Base-by-base conservation (phyloP, 305 asterid genomes). In the Withania somnifera region DNA sequence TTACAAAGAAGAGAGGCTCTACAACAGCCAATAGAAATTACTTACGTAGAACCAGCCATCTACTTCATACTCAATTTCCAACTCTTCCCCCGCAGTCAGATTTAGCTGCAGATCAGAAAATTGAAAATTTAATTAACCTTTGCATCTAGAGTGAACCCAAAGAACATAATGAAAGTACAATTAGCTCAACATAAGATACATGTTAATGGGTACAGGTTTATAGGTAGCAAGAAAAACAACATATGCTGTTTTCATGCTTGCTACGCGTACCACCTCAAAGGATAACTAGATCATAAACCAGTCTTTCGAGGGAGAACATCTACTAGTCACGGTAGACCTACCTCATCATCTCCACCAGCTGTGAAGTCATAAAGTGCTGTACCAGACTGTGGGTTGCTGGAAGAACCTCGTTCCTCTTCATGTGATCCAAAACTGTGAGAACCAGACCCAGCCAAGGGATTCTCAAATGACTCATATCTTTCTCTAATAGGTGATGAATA, bases 341-440 rank as follows among this genome's bases (percentile, higher is more conserved):
- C 99, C 99, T 96, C 99, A 87, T 96, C 99, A 85, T 96, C 98
- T 47, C 98, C 99, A 73, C 99, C 99, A 81, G 99, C 99, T 83
- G 94, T 92, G 90, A 96, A 96, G 90, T 96, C 99, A 88, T 96
- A 96, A 79, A 96, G 95, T 50, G 98, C 99, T 81, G 94, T 60
- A 81, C 98, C 99, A 47, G 56, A 83, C 87, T 93, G 93, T 69
- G 91, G 86, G 89, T 90, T 89, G 71, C 96, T 92, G 11, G 97
- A 91, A 89, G 98, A 92, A 78, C 85, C 58, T 52, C 90, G 91
- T 51, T 90, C 93, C 30, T 90, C 98, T 75, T 91, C 95, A 40
- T 79, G 89, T 38, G 91, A 86, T 66, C 84, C 85, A 88, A 84
- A 91, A 87, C 97, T 90, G 76, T 86, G 87, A 64, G 96, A 91